phyloP scores from a whole-genome alignment of 2,329 filamentous ascomycete species.

The Erysiphe pulchra region DNA sequence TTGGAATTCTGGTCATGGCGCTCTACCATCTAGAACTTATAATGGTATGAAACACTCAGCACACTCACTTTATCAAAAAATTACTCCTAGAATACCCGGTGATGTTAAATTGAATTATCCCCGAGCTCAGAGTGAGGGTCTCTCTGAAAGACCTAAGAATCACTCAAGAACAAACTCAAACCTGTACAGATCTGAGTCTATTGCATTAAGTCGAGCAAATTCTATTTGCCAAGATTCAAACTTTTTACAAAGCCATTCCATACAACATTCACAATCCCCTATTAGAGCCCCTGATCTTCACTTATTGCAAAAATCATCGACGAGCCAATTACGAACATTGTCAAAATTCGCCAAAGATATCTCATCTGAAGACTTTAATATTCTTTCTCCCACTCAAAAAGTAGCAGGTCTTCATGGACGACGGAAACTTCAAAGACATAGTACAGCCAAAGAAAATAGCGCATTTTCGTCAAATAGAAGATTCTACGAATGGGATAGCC shows the following conservation, averaged over 20 bases:
- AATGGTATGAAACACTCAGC: constrained; percentile 51
- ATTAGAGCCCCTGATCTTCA: constrained; percentile 50
- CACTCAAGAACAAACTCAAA: constrained; percentile 2
- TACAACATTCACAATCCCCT: constrained; percentile 16
- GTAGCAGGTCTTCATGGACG: constrained; percentile 72
- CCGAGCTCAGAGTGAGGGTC: constrained; percentile 36
- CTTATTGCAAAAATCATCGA: constrained; percentile 66
- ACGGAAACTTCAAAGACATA: constrained; percentile 51
- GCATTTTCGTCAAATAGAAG: constrained; percentile 21
- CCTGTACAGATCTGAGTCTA: constrained; percentile 26
- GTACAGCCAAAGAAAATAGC: constrained; percentile 17
- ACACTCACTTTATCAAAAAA: constrained; percentile 44
- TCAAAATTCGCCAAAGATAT: constrained; percentile 59
- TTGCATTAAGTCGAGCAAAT: constrained; percentile 33
- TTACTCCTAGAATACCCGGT: constrained; percentile 20
- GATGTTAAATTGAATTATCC: constrained; percentile 15
- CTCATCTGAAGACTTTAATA: constrained; percentile 53
- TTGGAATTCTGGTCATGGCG: constrained; percentile 13
- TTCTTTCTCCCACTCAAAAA: constrained; percentile 55
- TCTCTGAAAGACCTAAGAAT: constrained; percentile 15
- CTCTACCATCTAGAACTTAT: constrained; percentile 33
- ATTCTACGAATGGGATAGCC: constrained; percentile 48
- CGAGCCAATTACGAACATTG: constrained; percentile 65
- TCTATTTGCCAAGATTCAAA: constrained; percentile 15
- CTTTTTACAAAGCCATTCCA: constrained; percentile 8